phyloP scores from a whole-genome alignment of 805 yeast species.

The Candida nonsorbophila region DNA sequence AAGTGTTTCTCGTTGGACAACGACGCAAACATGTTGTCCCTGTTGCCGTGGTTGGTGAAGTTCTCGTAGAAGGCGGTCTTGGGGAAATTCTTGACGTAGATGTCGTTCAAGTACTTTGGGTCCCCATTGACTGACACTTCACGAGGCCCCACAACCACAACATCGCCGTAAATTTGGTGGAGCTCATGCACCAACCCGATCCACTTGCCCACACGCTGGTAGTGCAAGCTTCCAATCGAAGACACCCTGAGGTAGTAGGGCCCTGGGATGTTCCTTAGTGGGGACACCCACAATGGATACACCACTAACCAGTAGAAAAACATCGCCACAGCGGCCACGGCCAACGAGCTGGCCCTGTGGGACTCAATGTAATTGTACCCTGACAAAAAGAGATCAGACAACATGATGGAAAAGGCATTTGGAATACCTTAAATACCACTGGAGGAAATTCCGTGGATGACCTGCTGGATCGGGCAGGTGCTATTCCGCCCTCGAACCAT shows the following conservation, averaged over 20 bases:
- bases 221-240: conserved; percentile 23
- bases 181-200: conserved; percentile 36
- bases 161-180: conserved; percentile 56
- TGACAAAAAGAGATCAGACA: too few species aligned
- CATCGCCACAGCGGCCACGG: too few species aligned
- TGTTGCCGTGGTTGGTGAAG: conserved; percentile 50
- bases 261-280: conserved; percentile 52
- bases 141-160: conserved; percentile 55
- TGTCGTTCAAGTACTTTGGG: conserved; percentile 43
- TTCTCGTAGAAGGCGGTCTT: conserved; percentile 55
- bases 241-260: conserved; percentile 49
- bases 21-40: conserved; percentile 54
- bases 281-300: conserved; percentile 45
- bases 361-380: too few species aligned
- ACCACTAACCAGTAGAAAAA: conserved; percentile 27
- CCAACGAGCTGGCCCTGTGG: too few species aligned
- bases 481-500: too few species aligned
- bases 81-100: conserved; percentile 54
- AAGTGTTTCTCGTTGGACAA: conserved; percentile 46
- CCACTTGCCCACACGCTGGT: conserved; percentile 44
- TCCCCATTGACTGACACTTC: conserved; percentile 58
- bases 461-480: too few species aligned
- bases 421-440: too few species aligned
- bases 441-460: too few species aligned
- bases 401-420: too few species aligned